Conservation (phyloP, 2,329 filamentous ascomycete genomes). For the Aureobasidium lini region DNA sequence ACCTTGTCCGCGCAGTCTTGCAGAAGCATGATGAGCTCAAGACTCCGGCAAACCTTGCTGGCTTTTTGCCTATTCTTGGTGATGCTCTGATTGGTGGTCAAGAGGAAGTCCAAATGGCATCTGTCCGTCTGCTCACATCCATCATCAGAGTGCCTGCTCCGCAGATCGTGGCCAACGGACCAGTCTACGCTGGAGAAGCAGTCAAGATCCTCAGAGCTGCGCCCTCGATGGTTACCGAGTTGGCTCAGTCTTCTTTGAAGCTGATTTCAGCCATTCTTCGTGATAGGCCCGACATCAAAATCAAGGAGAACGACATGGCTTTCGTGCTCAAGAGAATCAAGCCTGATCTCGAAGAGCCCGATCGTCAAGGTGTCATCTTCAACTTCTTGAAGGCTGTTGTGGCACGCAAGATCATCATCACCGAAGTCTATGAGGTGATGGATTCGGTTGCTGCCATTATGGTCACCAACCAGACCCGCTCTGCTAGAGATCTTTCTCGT, state of each 20-base stretch:
- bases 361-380: constrained; percentile 88
- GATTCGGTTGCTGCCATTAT: constrained; percentile 87
- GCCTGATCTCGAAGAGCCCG: constrained; percentile 84
- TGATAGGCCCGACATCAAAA: constrained; percentile 64
- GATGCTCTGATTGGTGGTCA: constrained; percentile 77
- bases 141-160: constrained; percentile 77
- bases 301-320: constrained; percentile 77
- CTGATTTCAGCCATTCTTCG: constrained; percentile 77
- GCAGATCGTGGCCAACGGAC: constrained; percentile 60
- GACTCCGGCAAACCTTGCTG: constrained; percentile 69
- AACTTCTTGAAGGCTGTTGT: constrained; percentile 86
- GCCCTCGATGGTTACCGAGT: constrained; percentile 70
- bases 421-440: constrained; percentile 81
- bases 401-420: constrained; percentile 75
- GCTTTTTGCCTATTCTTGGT: constrained; percentile 82
- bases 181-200: constrained; percentile 78
- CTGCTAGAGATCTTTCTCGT: constrained; percentile 77
- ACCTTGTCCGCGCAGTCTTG: constrained; percentile 76
- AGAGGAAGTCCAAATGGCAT: constrained; percentile 86
- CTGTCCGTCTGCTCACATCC: constrained; percentile 75
- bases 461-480: constrained; percentile 89
- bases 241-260: constrained; percentile 82
- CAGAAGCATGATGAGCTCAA: constrained; percentile 78
- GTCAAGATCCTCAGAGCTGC: constrained; percentile 72
- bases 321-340: constrained; percentile 75